A percentile compares a stretch with the other conserved stretches of the same genome.
Conservation (phyloP, 2,329 filamentous ascomycete genomes). For the Aspergillus ibericus region DNA sequence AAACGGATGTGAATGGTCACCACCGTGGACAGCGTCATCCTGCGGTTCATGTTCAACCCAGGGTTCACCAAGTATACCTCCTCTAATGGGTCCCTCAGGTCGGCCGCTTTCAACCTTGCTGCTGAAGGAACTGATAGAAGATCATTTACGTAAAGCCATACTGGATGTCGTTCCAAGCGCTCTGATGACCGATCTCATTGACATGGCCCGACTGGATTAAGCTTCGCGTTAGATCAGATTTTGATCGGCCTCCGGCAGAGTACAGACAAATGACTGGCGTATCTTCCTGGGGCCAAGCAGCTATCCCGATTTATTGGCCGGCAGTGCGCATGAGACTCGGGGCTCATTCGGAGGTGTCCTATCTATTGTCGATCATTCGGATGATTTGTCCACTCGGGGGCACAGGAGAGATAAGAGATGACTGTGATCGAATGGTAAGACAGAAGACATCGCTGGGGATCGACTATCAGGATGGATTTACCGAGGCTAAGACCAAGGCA, state of each 20-base stretch:
- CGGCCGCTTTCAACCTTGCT: not conserved
- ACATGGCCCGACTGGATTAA: not conserved
- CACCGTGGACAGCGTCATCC: not conserved
- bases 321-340: too few relatives aligned
- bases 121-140: constrained; percentile 4
- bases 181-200: not conserved
- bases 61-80: not conserved
- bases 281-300: not conserved
- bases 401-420: not conserved
- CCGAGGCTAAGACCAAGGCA: too few relatives aligned
- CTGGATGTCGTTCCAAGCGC: not conserved
- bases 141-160: constrained; percentile 11
- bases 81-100: not conserved
- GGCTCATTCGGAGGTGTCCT: not conserved
- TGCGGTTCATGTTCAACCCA: not conserved
- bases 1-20: not conserved
- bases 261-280: not conserved
- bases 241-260: not conserved
- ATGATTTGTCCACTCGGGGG: not conserved
- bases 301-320: not conserved
- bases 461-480: too few relatives aligned
- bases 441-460: not conserved
- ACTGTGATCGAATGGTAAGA: not conserved
- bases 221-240: not conserved
- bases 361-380: not conserved